Evolutionary conservation across 1,139 yeast genomes (phyloP), one percentile per base, ranked within the genome.

Genomic region (Suhomyces bolitotheri): DNA sequence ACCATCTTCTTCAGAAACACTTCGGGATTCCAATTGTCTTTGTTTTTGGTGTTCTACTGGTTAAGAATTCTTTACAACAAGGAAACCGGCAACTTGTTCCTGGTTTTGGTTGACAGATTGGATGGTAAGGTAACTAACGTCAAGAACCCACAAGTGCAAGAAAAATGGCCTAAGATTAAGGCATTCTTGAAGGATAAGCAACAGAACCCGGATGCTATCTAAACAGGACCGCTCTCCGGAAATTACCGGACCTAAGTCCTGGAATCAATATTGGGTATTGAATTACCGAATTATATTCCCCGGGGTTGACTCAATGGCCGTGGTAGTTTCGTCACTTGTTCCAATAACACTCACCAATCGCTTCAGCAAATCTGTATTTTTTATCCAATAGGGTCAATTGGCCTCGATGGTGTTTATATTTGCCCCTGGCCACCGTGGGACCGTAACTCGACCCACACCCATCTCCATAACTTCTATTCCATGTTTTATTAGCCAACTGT

Each of bases 1-100:
- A 80, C 90, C 0, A 38, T 81, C 15, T 56, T 80, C 38, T 73
- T 81, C 55, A 75, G 82, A 56, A 81, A 82, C 31, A 69, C 84
- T 10, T 71, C 87, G 3, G 94, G 92, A 2, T 82, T 66, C 57
- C 85, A 82, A 39, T 66, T 83, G 53, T 69, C 70, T 10, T 53
- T 76, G 33, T 80, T 80, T 55, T 51, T 71, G 39, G 58, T 73
- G 38, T 78, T 83, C 53, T 81, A 78, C 63, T 83, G 90, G 89
- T 62, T 84, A 47, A 75, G 88, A 61, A 59, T 83, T 38, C 65
- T 78, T 45, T 75, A 72, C 54, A 73, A 71, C 50, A 69, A 66
- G 43, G 72, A 73, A 42, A 74, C 81, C 3, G 65, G 68, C 33
- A 62, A 58, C 38, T 64, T 76, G 48, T 62, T 78, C 44, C 47